A percentile compares a stretch with the other conserved stretches of the same genome.
Conservation (phyloP, 495 filamentous ascomycete species). For the Glutinoglossum americanum region DNA sequence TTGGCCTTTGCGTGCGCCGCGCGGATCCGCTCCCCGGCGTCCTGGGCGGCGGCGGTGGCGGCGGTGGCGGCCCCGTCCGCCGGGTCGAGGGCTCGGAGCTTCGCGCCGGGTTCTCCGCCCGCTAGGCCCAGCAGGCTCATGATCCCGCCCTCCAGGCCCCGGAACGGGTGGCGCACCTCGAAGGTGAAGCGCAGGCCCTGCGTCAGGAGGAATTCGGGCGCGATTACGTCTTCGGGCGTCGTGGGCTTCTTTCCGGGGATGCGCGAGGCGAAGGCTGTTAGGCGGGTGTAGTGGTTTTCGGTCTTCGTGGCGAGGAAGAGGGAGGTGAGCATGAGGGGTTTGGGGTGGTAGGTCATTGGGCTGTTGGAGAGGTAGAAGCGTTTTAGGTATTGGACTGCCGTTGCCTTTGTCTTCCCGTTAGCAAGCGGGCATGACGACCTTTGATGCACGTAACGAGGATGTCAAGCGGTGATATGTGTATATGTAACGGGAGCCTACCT, state of each 20-base stretch:
- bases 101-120: constrained; percentile 18
- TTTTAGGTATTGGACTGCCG: constrained; percentile 74
- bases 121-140: constrained; percentile 49
- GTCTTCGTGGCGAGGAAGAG: constrained; percentile 86
- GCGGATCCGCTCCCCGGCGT: constrained; percentile 29
- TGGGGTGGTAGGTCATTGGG: constrained; percentile 82
- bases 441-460: no score
- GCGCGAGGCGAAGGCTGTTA: constrained; percentile 38
- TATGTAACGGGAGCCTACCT: constrained; percentile 31
- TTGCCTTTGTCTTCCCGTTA: constrained; percentile 32
- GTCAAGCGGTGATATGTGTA: no score
- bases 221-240: constrained; percentile 56
- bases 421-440: no score
- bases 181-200: constrained; percentile 88
- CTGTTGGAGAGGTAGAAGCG: constrained; percentile 92
- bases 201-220: constrained; percentile 75
- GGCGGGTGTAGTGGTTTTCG: constrained; percentile 57
- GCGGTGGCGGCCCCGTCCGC: background rate
- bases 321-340: constrained; percentile 62
- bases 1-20: constrained; percentile 48
- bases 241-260: constrained; percentile 31
- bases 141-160: constrained; percentile 61
- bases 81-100: constrained; percentile 11
- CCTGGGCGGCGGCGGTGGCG: no score
- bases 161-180: constrained; percentile 78